phyloP scores from a whole-genome alignment of 2,329 filamentous ascomycete species.

The Teratosphaeria viscida region DNA sequence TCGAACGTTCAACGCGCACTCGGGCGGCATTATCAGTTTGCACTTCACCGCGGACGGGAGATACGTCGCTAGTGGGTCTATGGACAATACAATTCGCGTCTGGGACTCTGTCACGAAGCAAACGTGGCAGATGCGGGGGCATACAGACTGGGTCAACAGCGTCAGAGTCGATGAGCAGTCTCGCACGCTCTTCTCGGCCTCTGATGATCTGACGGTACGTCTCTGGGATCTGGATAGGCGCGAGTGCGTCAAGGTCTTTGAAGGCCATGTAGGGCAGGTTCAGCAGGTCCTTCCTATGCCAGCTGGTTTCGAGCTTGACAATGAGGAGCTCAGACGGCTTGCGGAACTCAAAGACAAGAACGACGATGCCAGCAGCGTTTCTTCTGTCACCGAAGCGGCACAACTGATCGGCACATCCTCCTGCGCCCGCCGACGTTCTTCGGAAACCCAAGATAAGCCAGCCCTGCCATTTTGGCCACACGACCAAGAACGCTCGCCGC shows the following conservation, averaged over 20 bases:
- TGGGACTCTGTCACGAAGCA: constrained; percentile 84
- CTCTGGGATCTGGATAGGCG: constrained; percentile 88
- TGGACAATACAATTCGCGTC: constrained; percentile 81
- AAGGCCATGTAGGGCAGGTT: constrained; percentile 88
- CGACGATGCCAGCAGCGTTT: constrained; percentile 26
- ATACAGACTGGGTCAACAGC: constrained; percentile 94
- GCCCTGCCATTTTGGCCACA: constrained; percentile 46
- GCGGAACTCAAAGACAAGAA: constrained; percentile 44
- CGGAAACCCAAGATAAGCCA: constrained; percentile 3
- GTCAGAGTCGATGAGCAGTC: constrained; percentile 65
- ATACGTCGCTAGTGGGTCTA: constrained; percentile 76
- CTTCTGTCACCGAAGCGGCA: constrained; percentile 12
- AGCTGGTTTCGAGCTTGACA: constrained; percentile 80
- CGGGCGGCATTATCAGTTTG: constrained; percentile 71
- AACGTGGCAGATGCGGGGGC: constrained; percentile 69
- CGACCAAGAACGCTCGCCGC: constrained; percentile 55
- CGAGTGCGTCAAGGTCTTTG: constrained; percentile 63
- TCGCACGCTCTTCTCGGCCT: constrained; percentile 81
- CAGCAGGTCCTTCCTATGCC: constrained; percentile 83
- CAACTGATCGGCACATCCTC: constrained; percentile 1
- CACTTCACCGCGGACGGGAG: constrained; percentile 66
- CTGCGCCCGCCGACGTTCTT: constrained; percentile 6
- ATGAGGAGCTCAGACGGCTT: constrained; percentile 30
- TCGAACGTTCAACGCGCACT: constrained; percentile 69
- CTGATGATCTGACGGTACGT: constrained; percentile 83